Base-by-base conservation (phyloP, 176 grass and related monocot genomes). In the Pharus latifolius region DNA sequence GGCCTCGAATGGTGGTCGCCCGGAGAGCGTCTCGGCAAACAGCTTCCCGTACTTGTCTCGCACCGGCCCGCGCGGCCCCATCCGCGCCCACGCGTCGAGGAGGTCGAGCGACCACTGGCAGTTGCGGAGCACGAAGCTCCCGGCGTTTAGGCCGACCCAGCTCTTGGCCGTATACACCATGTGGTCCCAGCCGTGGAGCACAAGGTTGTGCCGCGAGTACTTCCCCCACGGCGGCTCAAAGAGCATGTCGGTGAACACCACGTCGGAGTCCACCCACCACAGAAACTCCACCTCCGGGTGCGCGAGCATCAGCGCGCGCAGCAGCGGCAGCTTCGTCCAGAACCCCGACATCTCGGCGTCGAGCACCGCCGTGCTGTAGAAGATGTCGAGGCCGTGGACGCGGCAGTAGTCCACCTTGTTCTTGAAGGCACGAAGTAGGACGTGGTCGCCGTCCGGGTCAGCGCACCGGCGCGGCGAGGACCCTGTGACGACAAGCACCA, bases 391-490 rank as follows among this genome's bases (percentile, higher is more conserved):
- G 65, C 71, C 81, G 69, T 98, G 94, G 69, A 93, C 63, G 56
- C 86, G 89, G 67, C 86, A 97, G 82, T 97, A 97, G 73, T 97
- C 94, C 15, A 80, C 88, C 84, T 97, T 97, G 78, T 97, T 97
- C 83, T 97, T 97, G 54, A 82, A 80, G 11, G 83, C 78, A 50
- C 85, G 85, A 38, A 98, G 50, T 41, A 92, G 89, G 28, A 88
- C 49, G 46, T 93, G 89, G 85, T 93, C 94, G 37, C 94, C 94
- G 2, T 78, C 75, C 3, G 81, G 46, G 35, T 85, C 70, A 42
- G 46, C 69, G 74, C 89, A 93, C 19, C 74, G 67, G 10, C 86
- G 81, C 19, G 84, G 87, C 32, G 94, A 26, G 0, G 94, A 93
- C 1, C 89, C 89, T 20, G 89, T 98, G 31, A 98, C 87, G 17